These are phyloP conservation scores for Biscogniauxia marginata DNA, from an alignment of 2,329 filamentous ascomycete genomes.

Conservation along the genomic window DNA sequence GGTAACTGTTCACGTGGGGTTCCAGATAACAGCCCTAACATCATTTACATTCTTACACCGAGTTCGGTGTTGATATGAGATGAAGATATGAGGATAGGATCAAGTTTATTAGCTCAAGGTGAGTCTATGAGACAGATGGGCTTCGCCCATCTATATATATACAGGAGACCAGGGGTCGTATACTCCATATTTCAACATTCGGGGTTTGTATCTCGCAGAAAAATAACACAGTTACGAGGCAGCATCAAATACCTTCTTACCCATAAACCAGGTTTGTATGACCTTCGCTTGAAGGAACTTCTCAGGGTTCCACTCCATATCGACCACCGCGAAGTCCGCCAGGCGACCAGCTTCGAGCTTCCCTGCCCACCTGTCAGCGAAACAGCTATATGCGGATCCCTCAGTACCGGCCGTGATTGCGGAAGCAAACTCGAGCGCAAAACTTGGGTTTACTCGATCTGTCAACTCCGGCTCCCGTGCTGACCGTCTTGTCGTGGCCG, in stretches of 20 bases:
- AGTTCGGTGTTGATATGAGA: too few relatives aligned
- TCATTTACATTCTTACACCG: too few relatives aligned
- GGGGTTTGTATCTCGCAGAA: too few relatives aligned
- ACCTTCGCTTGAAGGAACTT: constrained; percentile 39
- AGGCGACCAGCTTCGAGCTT: constrained; percentile 42
- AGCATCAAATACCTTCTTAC: constrained; percentile 34
- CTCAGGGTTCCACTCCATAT: constrained; percentile 41
- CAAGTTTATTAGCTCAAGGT: too few relatives aligned
- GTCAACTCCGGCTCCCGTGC: constrained; percentile 39
- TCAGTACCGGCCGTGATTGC: constrained; percentile 41
- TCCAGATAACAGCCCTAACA: too few relatives aligned
- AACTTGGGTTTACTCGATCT: constrained; percentile 40
- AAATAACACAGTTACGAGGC: not conserved
- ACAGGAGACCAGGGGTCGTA: too few relatives aligned
- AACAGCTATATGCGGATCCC: constrained; percentile 45
- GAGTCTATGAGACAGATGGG: too few relatives aligned
- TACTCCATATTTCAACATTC: too few relatives aligned
- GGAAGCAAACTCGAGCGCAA: constrained; percentile 39
- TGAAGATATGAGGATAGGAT: too few relatives aligned
- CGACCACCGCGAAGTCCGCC: constrained; percentile 48
- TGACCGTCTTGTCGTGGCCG: constrained; percentile 42
- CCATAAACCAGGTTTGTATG: constrained; percentile 42
- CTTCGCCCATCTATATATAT: too few relatives aligned
- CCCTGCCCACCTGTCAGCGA: constrained; percentile 42
- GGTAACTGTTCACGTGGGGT: too few relatives aligned